Base-by-base conservation (phyloP, 2,329 filamentous ascomycete genomes). In the Cladosporium velox region DNA sequence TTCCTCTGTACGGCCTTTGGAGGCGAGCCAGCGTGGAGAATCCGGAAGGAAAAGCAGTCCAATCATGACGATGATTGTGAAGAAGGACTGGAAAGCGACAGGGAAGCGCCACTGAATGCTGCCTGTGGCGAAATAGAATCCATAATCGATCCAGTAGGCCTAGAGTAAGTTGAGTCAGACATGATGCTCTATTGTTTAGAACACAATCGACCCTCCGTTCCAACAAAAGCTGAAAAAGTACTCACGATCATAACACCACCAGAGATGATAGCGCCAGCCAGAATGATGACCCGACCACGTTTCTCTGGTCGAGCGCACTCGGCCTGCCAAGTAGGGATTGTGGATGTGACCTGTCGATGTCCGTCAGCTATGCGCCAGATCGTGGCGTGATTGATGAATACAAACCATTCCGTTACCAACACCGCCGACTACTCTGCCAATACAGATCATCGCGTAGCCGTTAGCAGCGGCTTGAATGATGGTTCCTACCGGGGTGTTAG, bases 331-430 rank as follows among this genome's bases (percentile, higher is more conserved):
- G 78, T 82, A 12, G 81, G 81, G 24, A 84, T 81, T 0, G 81
- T 64, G 4, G 61, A 64, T 34, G 61, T 64, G 15, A 64, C 61
- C 61, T 64, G 6, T 6, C 10, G 21, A 34, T 30, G 1, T 10
- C 47, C 24, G 28, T 28, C n/a, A 54, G 49, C 24, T n/a, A 15
- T 28, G 24, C 3, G 49, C 49, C 14, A 54, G 12, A 54, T 26
- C 24, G n/a, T 47, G 8, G 4, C n/a, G n/a, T 47, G 8, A 12
- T 21, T 11, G 41, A 47, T 24, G n/a, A 47, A 21, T 18, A 1
- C 81, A 82, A 67, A 83, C 83, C 73, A 84, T 76, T 28, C 82
- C 72, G 30, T 83, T 83, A n/a, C 83, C 84, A 62, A 83, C 76
- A 54, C 83, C 83, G 24, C 81, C 80, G 11, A 85, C 74, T 18